Percentiles rank a stretch among this genome's conserved stretches.
phyloP scores from a whole-genome alignment of 1,284 basidiomycete species.

The Apiotrichum akiyoshidainum region DNA sequence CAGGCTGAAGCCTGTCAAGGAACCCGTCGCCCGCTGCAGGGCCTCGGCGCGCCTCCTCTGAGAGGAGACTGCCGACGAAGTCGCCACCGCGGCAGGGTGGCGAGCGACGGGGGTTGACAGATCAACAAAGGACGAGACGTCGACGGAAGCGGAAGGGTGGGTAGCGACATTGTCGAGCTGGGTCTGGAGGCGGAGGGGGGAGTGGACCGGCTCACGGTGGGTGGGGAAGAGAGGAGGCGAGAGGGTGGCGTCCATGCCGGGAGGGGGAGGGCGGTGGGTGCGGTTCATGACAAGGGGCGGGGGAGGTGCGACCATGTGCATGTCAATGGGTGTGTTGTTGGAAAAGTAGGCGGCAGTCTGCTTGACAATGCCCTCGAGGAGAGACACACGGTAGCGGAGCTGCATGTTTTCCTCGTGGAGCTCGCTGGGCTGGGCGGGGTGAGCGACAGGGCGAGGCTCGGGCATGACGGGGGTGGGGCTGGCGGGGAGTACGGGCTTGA shows the following conservation, averaged over 20 bases:
- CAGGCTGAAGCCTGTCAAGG: constrained; percentile 27
- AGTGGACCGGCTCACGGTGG: constrained; percentile 16
- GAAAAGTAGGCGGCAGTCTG: constrained; percentile 41
- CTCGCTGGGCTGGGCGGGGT: constrained; percentile 9
- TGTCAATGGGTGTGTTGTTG: constrained; percentile 16
- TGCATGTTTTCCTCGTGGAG: constrained; percentile 36
- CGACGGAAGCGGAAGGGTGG: constrained; percentile 13
- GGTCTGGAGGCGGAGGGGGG: constrained; percentile 20
- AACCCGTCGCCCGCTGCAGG: constrained; percentile 51
- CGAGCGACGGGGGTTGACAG: constrained; percentile 42
- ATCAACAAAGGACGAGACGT: constrained; percentile 21
- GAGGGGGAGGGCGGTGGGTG: constrained; percentile 14
- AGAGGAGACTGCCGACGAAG: constrained; percentile 25
- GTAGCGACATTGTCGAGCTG: constrained; percentile 14
- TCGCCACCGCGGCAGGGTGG: constrained; percentile 50
- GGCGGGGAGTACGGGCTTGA: constrained; percentile 28
- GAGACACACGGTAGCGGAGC: constrained; percentile 35
- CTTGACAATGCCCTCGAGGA: constrained; percentile 46
- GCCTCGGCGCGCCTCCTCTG: constrained; percentile 29
- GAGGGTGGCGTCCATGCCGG: constrained; percentile 32
- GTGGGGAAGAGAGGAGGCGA: constrained; percentile 31
- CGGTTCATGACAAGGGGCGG: constrained; percentile 1
- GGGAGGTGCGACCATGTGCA: constrained; percentile 8
- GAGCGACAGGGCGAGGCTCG: constrained; percentile 7
- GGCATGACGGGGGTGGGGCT: constrained; percentile 6